A percentile compares a stretch with the other conserved stretches of the same genome.
Evolutionary conservation across 2,329 filamentous ascomycete species (phyloP).

Genomic region (Aspergillus cejpii): DNA sequence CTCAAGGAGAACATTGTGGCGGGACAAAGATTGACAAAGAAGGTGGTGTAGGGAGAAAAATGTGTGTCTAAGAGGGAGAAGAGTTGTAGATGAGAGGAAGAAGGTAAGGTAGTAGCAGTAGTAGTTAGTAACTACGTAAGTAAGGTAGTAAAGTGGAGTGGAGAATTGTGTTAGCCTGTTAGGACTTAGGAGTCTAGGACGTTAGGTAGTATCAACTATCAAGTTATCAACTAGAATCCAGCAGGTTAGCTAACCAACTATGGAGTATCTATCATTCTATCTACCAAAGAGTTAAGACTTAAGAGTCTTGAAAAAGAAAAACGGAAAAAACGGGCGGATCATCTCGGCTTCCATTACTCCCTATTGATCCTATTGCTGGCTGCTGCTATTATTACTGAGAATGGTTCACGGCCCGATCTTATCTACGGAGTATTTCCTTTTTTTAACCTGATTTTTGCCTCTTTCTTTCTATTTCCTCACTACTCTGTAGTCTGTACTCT

Average conservation of each 20-base stretch:
- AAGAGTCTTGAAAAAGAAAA: not conserved
- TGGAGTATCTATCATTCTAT: too few relatives aligned
- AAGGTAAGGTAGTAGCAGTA: too few relatives aligned
- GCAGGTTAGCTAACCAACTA: too few relatives aligned
- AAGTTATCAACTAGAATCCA: too few relatives aligned
- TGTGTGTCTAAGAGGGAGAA: not conserved
- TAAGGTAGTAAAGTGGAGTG: too few relatives aligned
- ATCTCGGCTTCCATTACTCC: conserved; percentile 26
- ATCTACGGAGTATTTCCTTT: conserved; percentile 12
- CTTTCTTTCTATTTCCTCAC: conserved; percentile 2
- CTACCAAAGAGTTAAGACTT: not conserved
- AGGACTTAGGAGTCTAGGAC: too few relatives aligned
- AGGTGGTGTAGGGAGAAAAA: not conserved
- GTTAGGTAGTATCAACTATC: too few relatives aligned
- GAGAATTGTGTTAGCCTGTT: too few relatives aligned
- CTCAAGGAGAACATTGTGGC: conserved; percentile 37
- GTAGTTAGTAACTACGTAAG: too few relatives aligned
- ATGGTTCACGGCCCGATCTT: conserved; percentile 23
- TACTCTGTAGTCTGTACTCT: too few relatives aligned
- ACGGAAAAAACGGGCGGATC: conserved; percentile 31
- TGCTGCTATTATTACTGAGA: too few relatives aligned
- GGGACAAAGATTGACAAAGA: conserved; percentile 4
- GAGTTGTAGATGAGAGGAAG: not conserved
- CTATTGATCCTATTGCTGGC: too few relatives aligned
- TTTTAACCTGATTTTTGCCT: not conserved